These are phyloP conservation scores for Tylopilus cervinicoccineus DNA, from an alignment of 768 basidiomycete genomes.

Conservation along the genomic window DNA sequence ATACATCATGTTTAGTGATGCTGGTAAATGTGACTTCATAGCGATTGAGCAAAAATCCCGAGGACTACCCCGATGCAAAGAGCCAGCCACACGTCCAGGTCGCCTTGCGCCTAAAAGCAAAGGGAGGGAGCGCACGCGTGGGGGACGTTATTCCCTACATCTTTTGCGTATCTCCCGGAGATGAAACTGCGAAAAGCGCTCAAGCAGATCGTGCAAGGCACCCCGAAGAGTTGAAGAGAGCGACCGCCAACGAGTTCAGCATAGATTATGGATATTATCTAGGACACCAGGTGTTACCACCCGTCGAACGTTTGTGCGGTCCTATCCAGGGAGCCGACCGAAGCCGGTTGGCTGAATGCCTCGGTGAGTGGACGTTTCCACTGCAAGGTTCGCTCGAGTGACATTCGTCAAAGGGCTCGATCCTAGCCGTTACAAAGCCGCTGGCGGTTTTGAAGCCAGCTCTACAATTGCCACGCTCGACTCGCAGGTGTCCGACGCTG, in stretches of 20 bases:
- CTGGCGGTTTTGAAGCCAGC: conserved; percentile 51
- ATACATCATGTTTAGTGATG: neutral
- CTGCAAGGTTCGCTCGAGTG: neutral
- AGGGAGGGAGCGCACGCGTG: conserved; percentile 70
- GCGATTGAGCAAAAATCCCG: conserved; percentile 95
- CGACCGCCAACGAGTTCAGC: conserved; percentile 51
- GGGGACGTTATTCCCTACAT: conserved; percentile 97
- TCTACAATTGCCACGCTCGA: conserved; percentile 71
- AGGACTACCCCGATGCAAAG: conserved; percentile 96
- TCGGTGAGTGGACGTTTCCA: conserved; percentile 51
- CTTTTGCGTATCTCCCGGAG: conserved; percentile 79
- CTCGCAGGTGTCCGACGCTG: conserved; percentile 82
- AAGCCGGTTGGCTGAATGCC: conserved; percentile 87
- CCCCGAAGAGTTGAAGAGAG: conserved; percentile 85
- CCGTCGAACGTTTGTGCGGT: conserved; percentile 92
- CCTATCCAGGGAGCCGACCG: conserved; percentile 95
- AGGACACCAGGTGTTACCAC: conserved; percentile 87
- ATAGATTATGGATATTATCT: conserved; percentile 94
- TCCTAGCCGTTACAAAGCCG: conserved; percentile 49
- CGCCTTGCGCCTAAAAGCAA: conserved; percentile 83
- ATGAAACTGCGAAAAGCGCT: conserved; percentile 62
- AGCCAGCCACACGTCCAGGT: conserved; percentile 97
- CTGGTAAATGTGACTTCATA: conserved; percentile 27
- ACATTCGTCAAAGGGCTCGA: conserved; percentile 46
- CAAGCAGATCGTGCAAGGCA: conserved; percentile 92